Base-by-base conservation (phyloP, 2,329 filamentous ascomycete genomes). In the Pestalotiopsis sp. region DNA sequence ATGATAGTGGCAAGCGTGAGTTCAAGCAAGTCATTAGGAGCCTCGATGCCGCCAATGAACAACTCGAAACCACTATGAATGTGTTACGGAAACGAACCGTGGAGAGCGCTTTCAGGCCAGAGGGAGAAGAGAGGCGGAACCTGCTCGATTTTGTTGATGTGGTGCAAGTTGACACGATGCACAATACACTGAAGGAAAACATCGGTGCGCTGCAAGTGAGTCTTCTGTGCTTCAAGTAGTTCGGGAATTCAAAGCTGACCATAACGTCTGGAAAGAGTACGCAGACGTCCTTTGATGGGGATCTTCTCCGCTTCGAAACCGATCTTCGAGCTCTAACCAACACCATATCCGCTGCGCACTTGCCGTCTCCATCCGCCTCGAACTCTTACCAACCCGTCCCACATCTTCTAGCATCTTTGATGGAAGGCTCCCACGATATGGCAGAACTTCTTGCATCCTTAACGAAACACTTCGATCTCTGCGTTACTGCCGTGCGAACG, bases 381-480 rank as follows among this genome's bases (percentile, higher is more conserved):
- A 75, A 80, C 20, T 75, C 77, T 2, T 77, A 82, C 62, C 78
- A 76, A 7, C 81, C 84, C 0, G 84, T 90, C 59, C 81, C 86
- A 2, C 81, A 85, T 4, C 82, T 90, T 57, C 82, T 93, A n/a
- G 82, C 86, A 38, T 83, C 85, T 2, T 85, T 97, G 45, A 90
- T 95, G 71, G 85, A 85, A 14, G 90, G 95, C 73, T 95, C 95
- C 0, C 90, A 93, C 71, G 90, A 91, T 74, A 95, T 97, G 90
- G 95, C 95, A 4, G 86, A 91, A 68, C 86, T 94, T 4, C 87
- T 98, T 1, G 88, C 93, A 68, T 94, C 92, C 0, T 84, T 98
- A 3, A 94, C 94, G 7, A 89, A 88, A 31, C 95, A 98, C 80
- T 98, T 97, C 77, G 95, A 98, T 79, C 89, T 97, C 72, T 98